Evolutionary conservation across 352 stramenopile genomes (phyloP).

Genomic region (Lagenidium giganteum): DNA sequence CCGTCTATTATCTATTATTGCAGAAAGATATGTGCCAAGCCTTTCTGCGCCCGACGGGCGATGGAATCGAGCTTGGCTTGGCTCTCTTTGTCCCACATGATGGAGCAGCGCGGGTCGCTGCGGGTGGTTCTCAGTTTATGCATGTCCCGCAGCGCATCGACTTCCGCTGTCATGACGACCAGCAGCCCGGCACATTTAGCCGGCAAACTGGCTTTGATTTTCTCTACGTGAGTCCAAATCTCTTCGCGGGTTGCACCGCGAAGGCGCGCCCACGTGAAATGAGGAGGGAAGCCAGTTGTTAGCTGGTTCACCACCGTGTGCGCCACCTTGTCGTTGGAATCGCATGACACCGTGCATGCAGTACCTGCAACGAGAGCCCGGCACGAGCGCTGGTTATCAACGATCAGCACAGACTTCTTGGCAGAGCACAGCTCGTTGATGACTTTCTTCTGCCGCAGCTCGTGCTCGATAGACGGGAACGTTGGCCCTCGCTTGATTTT

Average conservation of each 20-base stretch:
- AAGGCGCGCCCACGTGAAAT: constrained; percentile 73
- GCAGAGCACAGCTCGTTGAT: constrained; percentile 57
- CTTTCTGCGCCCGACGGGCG: constrained; percentile 43
- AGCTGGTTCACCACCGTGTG: constrained; percentile 66
- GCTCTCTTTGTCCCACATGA: constrained; percentile 75
- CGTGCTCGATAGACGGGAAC: constrained; percentile 65
- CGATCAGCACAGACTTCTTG: constrained; percentile 78
- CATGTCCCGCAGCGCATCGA: constrained; percentile 50
- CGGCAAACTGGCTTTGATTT: constrained; percentile 43
- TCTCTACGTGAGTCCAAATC: constrained; percentile 23
- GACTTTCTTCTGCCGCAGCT: constrained; percentile 77
- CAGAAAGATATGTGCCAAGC: constrained; percentile 59
- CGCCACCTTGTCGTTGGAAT: constrained; percentile 40
- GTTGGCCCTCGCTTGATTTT: constrained; percentile 73
- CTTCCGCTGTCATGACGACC: constrained; percentile 45
- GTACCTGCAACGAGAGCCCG: constrained; percentile 57
- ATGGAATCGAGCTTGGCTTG: constrained; percentile 50
- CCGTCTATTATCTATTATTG: constrained; percentile 20
- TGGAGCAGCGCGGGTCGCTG: constrained; percentile 61
- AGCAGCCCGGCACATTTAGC: constrained; percentile 53
- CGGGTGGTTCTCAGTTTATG: constrained; percentile 78
- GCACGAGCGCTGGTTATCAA: constrained; percentile 60
- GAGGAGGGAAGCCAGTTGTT: constrained; percentile 73
- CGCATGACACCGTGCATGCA: constrained; percentile 53
- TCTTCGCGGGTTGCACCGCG: constrained; percentile 38